Base-by-base conservation (phyloP, 768 basidiomycete species). In the Tylopilus sp. region DNA sequence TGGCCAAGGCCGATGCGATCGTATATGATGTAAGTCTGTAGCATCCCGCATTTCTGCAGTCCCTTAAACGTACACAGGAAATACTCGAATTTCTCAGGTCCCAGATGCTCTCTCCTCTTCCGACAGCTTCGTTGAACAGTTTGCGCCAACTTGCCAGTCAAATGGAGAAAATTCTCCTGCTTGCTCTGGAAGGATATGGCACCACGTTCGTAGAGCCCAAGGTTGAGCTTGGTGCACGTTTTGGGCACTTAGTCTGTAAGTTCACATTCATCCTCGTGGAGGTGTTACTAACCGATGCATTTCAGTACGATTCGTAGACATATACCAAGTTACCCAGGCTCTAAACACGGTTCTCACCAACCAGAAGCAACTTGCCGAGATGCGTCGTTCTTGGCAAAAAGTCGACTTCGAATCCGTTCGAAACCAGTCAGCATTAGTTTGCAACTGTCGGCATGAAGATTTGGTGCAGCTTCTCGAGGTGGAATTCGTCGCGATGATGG, bases 161-260 rank as follows among this genome's bases (percentile, higher is more conserved):
- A 73, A 91, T 94, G 89, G 91, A 94, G 65, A 91, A 91, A 69
- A 87, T 92, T 43, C 74, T 93, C 18, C 74, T 93, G 40, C 76
- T 86, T 44, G 88, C 92, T 15, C 74, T 94, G 26, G 88, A 90
- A 51, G 79, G 79, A 53, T 94, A 92, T 53, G 88, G 88, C 17
- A 87, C 88, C 61, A 91, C 90, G 15, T 93, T 94, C 69, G 87
- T 92, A 36, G 90, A 91, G 67, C 91, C 91, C 42, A 92, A 92
- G 67, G 90, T 94, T 30, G 92, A 94, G 63, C 73, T 94, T 49
- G 90, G 91, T 18, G 91, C 91, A 35, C 86, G 92, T 28, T 93
- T 94, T 65, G 91, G 91, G 2, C 92, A 94, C 66, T 80, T 94
- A 47, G 87, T 94, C 66, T 79, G 89, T 91, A 60, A 71, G 88